Conservation (phyloP, 371 early-diverging fungal species). For the Mortierella sp. region DNA sequence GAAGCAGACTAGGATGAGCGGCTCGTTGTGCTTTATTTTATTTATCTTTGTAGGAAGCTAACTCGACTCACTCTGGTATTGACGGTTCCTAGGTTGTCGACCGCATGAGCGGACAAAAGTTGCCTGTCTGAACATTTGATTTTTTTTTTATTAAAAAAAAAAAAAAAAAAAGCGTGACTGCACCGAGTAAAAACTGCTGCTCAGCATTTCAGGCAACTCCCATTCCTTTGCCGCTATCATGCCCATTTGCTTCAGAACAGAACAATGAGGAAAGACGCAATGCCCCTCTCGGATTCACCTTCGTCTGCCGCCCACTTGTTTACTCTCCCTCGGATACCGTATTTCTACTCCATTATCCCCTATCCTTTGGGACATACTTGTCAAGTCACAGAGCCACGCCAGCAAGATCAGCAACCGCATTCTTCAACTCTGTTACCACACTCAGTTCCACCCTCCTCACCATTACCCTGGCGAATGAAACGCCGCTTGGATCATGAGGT, state of each 20-base stretch:
- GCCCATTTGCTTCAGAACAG: too few species aligned
- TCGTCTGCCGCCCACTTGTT: conserved; percentile 11
- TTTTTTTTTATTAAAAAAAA: too few species aligned
- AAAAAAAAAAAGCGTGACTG: too few species aligned
- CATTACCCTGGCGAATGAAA: conserved; percentile 7
- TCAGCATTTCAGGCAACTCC: too few species aligned
- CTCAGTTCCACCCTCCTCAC: background rate
- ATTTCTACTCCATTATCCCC: conserved; percentile 46
- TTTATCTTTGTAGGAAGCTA: conserved; percentile 7
- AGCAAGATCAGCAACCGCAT: background rate
- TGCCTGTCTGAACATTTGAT: background rate
- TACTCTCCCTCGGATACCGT: conserved; percentile 35
- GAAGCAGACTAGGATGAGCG: too few species aligned
- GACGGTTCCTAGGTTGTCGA: background rate
- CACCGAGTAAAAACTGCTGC: too few species aligned
- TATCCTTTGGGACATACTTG: conserved; percentile 18
- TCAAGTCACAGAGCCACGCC: background rate
- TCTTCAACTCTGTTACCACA: background rate
- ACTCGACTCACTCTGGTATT: background rate
- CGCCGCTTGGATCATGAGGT: background rate
- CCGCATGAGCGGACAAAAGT: conserved; percentile 1
- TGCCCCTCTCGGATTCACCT: background rate
- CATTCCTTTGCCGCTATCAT: too few species aligned
- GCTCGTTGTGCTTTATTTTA: background rate
- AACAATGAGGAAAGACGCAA: too few species aligned